phyloP scores from a whole-genome alignment of 768 basidiomycete genomes.

The Rhodotorula toruloides region DNA sequence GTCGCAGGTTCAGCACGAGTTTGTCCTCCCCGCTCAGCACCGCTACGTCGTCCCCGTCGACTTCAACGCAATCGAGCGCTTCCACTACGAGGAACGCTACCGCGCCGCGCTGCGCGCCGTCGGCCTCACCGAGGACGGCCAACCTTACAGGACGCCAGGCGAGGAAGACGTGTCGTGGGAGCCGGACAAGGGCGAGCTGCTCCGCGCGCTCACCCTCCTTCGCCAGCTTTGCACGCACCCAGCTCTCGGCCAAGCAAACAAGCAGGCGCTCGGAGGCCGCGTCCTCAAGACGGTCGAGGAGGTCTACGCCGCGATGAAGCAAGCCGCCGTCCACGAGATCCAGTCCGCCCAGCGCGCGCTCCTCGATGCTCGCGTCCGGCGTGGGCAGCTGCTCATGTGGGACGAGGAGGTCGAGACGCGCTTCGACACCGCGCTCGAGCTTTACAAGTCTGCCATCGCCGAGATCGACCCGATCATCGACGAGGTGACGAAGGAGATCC shows the following conservation, averaged over 20 bases:
- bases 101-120: conserved; percentile 8
- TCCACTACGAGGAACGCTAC: conserved; percentile 32
- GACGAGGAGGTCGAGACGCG: conserved; percentile 35
- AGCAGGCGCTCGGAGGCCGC: conserved; percentile 13
- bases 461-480: conserved; percentile 23
- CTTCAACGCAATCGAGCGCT: conserved; percentile 42
- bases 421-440: conserved; percentile 32
- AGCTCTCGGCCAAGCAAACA: conserved; percentile 15
- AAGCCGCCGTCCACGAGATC: conserved; percentile 25
- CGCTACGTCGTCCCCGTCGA: conserved; percentile 47
- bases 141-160: conserved; percentile 1
- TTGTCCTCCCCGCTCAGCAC: conserved; percentile 46
- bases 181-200: conserved; percentile 26
- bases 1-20: conserved; percentile 42
- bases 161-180: neutral
- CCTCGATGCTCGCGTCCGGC: conserved; percentile 2
- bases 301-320: conserved; percentile 29
- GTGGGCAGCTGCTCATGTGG: conserved; percentile 33
- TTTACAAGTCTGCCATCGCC: conserved; percentile 15
- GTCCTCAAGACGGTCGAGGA: conserved; percentile 39
- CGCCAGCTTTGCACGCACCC: conserved; percentile 34
- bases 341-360: conserved; percentile 24
- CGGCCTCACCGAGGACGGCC: conserved; percentile 21
- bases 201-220: conserved; percentile 31
- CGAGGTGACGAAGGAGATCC: conserved; percentile 15